Evolutionary conservation across 192 early-diverging fungal genomes (phyloP).

Genomic region (Dissophora globulifera): DNA sequence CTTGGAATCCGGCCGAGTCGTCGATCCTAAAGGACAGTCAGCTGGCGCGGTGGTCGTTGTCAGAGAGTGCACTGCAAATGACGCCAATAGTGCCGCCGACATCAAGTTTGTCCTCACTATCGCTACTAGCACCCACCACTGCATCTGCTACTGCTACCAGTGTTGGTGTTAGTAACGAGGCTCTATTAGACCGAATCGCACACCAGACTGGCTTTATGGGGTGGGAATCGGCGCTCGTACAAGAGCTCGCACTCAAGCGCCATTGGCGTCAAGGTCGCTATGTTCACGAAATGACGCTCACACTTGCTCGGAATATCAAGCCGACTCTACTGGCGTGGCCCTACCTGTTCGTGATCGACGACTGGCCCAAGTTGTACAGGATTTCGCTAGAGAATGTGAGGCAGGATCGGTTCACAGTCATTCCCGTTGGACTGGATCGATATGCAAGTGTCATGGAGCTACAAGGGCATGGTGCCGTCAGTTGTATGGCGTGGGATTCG

Average conservation of each 20-base stretch:
- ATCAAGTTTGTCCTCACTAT: too few species aligned
- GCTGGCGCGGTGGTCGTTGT: neutral
- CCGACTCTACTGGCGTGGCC: constrained; percentile 25
- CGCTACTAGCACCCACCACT: too few species aligned
- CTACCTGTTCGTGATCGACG: constrained; percentile 16
- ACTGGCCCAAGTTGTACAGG: constrained; percentile 9
- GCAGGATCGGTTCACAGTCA: neutral
- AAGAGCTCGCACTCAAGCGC: constrained; percentile 21
- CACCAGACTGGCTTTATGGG: constrained; percentile 9
- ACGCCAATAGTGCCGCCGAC: too few species aligned
- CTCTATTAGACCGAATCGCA: constrained; percentile 10
- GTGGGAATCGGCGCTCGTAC: constrained; percentile 18
- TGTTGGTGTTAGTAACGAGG: neutral
- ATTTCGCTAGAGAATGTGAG: constrained; percentile 12
- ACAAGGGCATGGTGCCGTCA: constrained; percentile 10
- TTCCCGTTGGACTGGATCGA: neutral
- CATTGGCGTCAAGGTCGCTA: constrained; percentile 21
- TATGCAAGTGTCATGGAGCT: constrained; percentile 5
- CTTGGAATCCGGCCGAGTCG: constrained; percentile 19
- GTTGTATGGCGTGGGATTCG: constrained; percentile 35
- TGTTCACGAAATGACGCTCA: constrained; percentile 10
- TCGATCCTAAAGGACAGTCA: constrained; percentile 2
- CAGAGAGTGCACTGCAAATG: neutral
- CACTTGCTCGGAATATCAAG: constrained; percentile 12
- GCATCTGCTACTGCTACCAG: too few species aligned